Evolutionary conservation across 2,329 filamentous ascomycete genomes (phyloP), one percentile per base, ranked within the genome.

Genomic region (Xylaria digitata): DNA sequence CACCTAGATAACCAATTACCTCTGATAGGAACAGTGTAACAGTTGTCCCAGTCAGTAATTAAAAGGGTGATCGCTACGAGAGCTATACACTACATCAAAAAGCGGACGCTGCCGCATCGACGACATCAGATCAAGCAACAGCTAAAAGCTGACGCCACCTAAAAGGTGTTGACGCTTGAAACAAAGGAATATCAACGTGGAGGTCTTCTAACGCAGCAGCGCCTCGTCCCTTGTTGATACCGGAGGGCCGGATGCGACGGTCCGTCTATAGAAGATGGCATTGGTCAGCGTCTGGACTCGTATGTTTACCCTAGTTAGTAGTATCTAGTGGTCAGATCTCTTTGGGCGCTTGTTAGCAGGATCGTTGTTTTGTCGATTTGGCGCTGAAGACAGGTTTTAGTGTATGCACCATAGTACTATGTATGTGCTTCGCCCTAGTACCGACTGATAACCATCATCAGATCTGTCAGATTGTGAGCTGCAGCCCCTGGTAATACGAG

Each of bases 401-500:
- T 40, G 8, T 40, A 54, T 54, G 37, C 52, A 55, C 37, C n/a
- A n/a, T n/a, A n/a, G n/a, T n/a, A n/a, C 6, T 34, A 3, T 40
- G 8, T 40, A 54, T 54, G 37, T 37, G 43, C 37, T 26, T 55
- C 34, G 34, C 52, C n/a, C n/a, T n/a, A n/a, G n/a, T n/a, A n/a
- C n/a, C 37, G 19, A 8, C 21, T 45, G n/a, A 40, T 46, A 21
- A 34, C 30, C 17, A 61, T 61, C 37, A 40, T 48, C n/a, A 49
- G 43, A 37, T 49, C 30, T 15, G 43, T 32, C 43, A 58, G 52
- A 56, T 50, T 63, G 26, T 34, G 53, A 57, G 23, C 21, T 32
- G 32, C 52, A 52, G 23, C 45, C 61, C 61, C 53, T 50, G 32
- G 58, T 48, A 62, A 62, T 62, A 62, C 59, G 59, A 62, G 59